A percentile compares a stretch with the other conserved stretches of the same genome.
Evolutionary conservation across 2,329 filamentous ascomycete genomes (phyloP).

Genomic region (Arachnomyces sp.): DNA sequence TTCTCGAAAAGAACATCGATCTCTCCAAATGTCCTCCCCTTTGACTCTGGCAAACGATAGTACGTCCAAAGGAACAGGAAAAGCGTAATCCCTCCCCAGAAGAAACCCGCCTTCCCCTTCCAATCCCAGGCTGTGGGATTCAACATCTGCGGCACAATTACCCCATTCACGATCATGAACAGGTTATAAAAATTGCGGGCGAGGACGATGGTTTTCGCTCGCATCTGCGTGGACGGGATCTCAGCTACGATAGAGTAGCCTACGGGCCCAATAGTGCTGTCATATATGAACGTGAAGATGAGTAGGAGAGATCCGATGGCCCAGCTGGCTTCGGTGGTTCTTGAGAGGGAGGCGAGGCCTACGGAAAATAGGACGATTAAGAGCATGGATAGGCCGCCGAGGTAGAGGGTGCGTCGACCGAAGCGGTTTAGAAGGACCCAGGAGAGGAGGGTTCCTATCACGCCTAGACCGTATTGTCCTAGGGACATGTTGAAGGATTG

Average conservation of each 20-base stretch:
- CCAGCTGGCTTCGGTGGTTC: slow-evolving; percentile 15
- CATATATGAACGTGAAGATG: slow-evolving; percentile 48
- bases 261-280: slow-evolving; percentile 47
- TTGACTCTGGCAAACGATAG: slow-evolving; percentile 33
- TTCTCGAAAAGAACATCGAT: slow-evolving; percentile 36
- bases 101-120: slow-evolving; percentile 27
- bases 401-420: slow-evolving; percentile 33
- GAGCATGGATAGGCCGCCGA: slow-evolving; percentile 24
- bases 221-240: slow-evolving; percentile 46
- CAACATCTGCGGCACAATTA: slow-evolving; percentile 26
- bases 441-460: slow-evolving; percentile 44
- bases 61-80: slow-evolving; percentile 22
- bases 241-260: slow-evolving; percentile 48
- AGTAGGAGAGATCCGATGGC: slow-evolving; percentile 41
- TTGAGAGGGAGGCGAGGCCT: slow-evolving; percentile 15
- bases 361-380: slow-evolving; percentile 23
- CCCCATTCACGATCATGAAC: slow-evolving; percentile 40
- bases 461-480: slow-evolving; percentile 55
- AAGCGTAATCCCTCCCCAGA: slow-evolving; percentile 24
- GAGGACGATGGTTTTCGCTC: slow-evolving; percentile 48
- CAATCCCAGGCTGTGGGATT: slow-evolving; percentile 24
- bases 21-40: slow-evolving; percentile 33
- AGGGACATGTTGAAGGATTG: slow-evolving; percentile 36
- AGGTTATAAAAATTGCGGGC: slow-evolving; percentile 46
- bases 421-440: slow-evolving; percentile 38